These are phyloP conservation scores for Curvularia eragrostidis DNA, from an alignment of 2,329 filamentous ascomycete species.

Conservation along the genomic window DNA sequence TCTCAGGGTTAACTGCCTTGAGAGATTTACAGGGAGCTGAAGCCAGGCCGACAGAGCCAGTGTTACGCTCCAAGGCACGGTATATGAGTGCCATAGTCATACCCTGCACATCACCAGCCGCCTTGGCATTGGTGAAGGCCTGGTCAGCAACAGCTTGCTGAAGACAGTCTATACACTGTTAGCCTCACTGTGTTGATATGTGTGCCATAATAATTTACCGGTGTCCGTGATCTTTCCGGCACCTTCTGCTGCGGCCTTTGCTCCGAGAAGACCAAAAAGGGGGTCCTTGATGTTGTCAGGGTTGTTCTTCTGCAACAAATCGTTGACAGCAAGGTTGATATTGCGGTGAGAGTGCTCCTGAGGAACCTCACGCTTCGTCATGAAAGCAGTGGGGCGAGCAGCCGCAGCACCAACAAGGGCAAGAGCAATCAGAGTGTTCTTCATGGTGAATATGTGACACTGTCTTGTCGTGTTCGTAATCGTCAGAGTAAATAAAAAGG, in stretches of 20 bases:
- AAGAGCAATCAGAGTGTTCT: constrained; percentile 41
- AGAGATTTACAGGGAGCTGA: constrained; percentile 64
- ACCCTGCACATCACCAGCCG: constrained; percentile 58
- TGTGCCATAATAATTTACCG: constrained; percentile 24
- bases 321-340: constrained; percentile 56
- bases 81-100: constrained; percentile 63
- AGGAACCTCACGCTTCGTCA: constrained; percentile 59
- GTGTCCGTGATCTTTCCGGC: constrained; percentile 58
- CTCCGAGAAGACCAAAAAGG: constrained; percentile 62
- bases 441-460: constrained; percentile 37
- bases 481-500: constrained; percentile 5
- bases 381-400: constrained; percentile 34
- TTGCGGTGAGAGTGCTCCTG: constrained; percentile 64
- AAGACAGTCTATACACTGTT: constrained; percentile 57
- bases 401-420: constrained; percentile 39
- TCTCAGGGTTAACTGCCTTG: constrained; percentile 68
- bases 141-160: constrained; percentile 65
- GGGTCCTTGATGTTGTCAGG: constrained; percentile 58
- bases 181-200: constrained; percentile 6
- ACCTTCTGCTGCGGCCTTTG: constrained; percentile 58
- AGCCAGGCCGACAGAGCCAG: constrained; percentile 62
- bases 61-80: constrained; percentile 67
- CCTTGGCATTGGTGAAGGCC: constrained; percentile 67
- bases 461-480: constrained; percentile 12
- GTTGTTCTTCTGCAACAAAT: constrained; percentile 56